Conservation (phyloP, 345 rosid genomes). For the Gossypium raimondii region DNA sequence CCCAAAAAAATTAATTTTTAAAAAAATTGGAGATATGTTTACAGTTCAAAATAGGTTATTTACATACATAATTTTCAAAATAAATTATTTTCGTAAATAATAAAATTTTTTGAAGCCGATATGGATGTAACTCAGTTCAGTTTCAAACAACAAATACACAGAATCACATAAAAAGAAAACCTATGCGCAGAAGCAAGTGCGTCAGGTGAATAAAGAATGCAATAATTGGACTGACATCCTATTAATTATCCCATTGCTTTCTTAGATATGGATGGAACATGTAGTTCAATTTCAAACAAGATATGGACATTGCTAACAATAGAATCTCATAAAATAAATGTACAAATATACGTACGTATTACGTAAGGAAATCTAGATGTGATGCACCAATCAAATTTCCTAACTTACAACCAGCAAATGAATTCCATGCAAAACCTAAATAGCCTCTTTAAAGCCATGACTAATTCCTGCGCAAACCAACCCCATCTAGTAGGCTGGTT, state of each 20-base stretch:
- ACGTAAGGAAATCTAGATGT: background rate
- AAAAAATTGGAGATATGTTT: too few relatives aligned
- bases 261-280: background rate
- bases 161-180: background rate
- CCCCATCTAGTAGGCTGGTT: background rate
- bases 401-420: background rate
- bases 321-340: background rate
- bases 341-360: constrained; percentile 18
- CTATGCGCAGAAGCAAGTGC: background rate
- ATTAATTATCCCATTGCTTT: background rate
- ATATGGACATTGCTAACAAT: background rate
- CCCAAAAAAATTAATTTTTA: too few relatives aligned
- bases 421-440: background rate
- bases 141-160: background rate
- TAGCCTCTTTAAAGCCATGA: background rate
- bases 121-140: background rate
- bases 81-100: too few relatives aligned
- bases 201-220: background rate
- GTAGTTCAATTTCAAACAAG: background rate
- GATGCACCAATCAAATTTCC: background rate
- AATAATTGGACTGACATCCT: background rate
- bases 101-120: too few relatives aligned
- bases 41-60: too few relatives aligned
- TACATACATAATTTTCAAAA: too few relatives aligned
- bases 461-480: background rate